Evolutionary conservation across 495 filamentous ascomycete species (phyloP).

Genomic region (Aspergillus saccharolyticus): DNA sequence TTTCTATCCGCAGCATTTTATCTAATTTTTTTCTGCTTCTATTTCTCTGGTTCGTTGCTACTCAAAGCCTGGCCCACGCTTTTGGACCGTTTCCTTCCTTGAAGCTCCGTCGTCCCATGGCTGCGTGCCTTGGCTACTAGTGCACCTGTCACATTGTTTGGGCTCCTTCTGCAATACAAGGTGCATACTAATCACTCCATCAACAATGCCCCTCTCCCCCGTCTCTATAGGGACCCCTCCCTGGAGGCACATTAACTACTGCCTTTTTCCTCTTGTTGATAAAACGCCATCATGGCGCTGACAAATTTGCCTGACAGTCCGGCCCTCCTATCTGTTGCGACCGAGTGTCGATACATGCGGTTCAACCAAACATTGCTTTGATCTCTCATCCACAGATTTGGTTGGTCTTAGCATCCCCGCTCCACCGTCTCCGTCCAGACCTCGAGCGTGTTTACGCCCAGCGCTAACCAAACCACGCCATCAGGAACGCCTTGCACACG

Average conservation of each 20-base stretch:
- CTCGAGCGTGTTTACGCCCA: slow-evolving; percentile 15
- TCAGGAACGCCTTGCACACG: background rate
- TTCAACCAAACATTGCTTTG: slow-evolving; percentile 6
- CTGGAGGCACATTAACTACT: background rate
- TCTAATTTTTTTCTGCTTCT: background rate
- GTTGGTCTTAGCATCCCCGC: slow-evolving; percentile 18
- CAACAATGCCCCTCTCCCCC: slow-evolving; percentile 5
- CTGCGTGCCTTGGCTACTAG: slow-evolving; percentile 4
- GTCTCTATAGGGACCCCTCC: background rate
- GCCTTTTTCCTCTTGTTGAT: background rate
- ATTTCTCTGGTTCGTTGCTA: background rate
- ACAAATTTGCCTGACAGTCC: background rate
- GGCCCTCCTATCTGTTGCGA: background rate
- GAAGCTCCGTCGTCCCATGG: background rate
- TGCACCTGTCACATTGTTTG: slow-evolving; percentile 10
- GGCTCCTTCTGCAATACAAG: slow-evolving; percentile 1
- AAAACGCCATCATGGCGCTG: background rate
- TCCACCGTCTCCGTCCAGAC: slow-evolving; percentile 10
- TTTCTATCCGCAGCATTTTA: background rate
- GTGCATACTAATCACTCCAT: slow-evolving; percentile 8
- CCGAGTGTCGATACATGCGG: slow-evolving; percentile 6
- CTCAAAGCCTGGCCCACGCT: background rate
- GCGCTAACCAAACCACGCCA: slow-evolving; percentile 6
- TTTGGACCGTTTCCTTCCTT: background rate
- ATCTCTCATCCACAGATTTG: slow-evolving; percentile 12